These are phyloP conservation scores for Hydnum rufescens DNA, from an alignment of 768 basidiomycete genomes.

Conservation along the genomic window DNA sequence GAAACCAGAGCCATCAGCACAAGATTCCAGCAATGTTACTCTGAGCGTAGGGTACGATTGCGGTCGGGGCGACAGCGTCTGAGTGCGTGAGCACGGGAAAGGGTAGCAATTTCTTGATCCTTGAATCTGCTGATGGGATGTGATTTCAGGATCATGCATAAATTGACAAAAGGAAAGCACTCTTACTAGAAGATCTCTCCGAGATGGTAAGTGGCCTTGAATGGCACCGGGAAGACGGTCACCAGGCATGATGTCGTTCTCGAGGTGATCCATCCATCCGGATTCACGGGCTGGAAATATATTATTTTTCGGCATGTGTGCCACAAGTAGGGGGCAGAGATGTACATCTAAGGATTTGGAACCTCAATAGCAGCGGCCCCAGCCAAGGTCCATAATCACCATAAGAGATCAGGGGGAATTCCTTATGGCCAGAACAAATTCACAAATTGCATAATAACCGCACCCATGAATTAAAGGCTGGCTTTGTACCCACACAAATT, in stretches of 20 bases:
- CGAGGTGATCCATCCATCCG: conserved; percentile 76
- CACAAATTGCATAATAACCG: no score
- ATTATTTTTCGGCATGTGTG: no score
- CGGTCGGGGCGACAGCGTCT: conserved; percentile 83
- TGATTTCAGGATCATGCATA: neutral
- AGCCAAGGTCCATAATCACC: conserved; percentile 93
- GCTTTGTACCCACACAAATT: no score
- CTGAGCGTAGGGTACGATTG: neutral
- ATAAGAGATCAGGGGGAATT: conserved; percentile 87
- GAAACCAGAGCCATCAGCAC: conserved; percentile 39
- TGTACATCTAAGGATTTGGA: conserved; percentile 59
- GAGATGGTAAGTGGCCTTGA: conserved; percentile 68
- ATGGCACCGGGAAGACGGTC: conserved; percentile 78
- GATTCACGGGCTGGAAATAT: conserved; percentile 46
- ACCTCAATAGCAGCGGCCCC: conserved; percentile 88
- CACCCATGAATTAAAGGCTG: no score
- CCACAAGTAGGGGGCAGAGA: neutral
- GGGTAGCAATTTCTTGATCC: conserved; percentile 93
- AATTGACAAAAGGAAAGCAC: neutral
- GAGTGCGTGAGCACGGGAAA: conserved; percentile 84
- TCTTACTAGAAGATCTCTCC: conserved; percentile 68
- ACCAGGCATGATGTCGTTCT: conserved; percentile 55
- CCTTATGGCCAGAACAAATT: no score
- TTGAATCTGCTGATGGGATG: conserved; percentile 69
- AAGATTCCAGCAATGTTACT: neutral